Conservation (phyloP, 306 rosid genomes). For the Bauhinia variegata region DNA sequence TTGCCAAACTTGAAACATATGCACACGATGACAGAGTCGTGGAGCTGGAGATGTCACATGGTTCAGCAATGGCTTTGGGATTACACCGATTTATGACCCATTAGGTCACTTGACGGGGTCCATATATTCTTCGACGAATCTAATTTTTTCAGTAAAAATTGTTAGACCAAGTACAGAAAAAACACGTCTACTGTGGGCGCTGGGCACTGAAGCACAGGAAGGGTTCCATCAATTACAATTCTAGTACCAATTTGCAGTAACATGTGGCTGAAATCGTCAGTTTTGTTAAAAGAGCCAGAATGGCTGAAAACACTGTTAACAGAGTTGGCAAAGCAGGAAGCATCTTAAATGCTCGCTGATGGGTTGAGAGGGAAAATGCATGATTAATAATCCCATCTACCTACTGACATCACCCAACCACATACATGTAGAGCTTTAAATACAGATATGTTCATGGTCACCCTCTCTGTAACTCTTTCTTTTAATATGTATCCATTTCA, state of each 20-base stretch:
- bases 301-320: not conserved
- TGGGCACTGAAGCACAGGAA: not conserved
- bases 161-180: no score
- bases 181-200: not conserved
- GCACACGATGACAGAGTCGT: no score
- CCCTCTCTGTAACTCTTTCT: slow-evolving; percentile 14
- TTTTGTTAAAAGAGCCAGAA: not conserved
- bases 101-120: no score
- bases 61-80: no score
- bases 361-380: slow-evolving; percentile 14
- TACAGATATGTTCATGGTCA: slow-evolving; percentile 12
- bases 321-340: not conserved
- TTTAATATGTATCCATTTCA: slow-evolving; percentile 19
- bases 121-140: no score
- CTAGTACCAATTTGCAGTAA: not conserved
- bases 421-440: slow-evolving; percentile 66
- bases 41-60: no score
- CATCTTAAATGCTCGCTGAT: slow-evolving; percentile 37
- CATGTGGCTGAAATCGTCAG: slow-evolving; percentile 8
- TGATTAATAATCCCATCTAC: slow-evolving; percentile 43
- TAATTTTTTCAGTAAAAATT: no score
- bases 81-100: no score
- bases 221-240: not conserved
- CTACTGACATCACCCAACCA: slow-evolving; percentile 66
- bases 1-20: no score